phyloP scores from a whole-genome alignment of 805 yeast species.

The Dipodascus geniculatus region DNA sequence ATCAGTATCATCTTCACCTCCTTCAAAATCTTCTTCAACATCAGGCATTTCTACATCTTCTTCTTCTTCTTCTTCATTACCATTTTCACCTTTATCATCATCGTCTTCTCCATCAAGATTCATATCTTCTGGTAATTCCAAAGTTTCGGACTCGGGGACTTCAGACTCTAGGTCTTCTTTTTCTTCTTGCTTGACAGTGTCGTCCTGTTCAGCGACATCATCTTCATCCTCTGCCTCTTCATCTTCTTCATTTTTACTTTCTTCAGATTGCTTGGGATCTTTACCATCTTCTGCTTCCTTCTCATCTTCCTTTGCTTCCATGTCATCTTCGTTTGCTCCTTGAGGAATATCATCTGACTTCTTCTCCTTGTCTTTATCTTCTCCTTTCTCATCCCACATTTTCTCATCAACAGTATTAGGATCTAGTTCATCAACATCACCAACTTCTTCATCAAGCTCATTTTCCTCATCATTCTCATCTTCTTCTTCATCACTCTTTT shows the following conservation, averaged over 20 bases:
- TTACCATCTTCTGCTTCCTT: constrained; percentile 16
- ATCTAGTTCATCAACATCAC: constrained; percentile 79
- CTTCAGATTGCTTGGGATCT: constrained; percentile 25
- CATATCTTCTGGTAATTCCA: constrained; percentile 88
- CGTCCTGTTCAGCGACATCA: constrained; percentile 40
- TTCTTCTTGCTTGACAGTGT: constrained; percentile 50
- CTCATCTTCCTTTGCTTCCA: constrained; percentile 23
- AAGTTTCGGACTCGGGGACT: constrained; percentile 73
- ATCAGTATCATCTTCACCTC: constrained; percentile 25
- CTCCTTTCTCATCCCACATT: constrained; percentile 94
- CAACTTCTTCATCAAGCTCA: constrained; percentile 80
- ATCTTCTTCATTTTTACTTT: constrained; percentile 27
- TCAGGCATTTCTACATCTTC: constrained; percentile 22
- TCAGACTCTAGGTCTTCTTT: constrained; percentile 57
- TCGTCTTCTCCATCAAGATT: constrained; percentile 70
- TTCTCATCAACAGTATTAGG: constrained; percentile 93
- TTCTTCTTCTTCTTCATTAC: constrained; percentile 24
- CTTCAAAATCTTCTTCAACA: constrained; percentile 22
- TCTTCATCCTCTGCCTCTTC: constrained; percentile 29
- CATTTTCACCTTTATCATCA: constrained; percentile 35
- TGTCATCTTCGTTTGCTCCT: constrained; percentile 32
- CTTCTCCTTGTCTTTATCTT: constrained; percentile 58
- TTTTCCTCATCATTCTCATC: constrained; percentile 48
- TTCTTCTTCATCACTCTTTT: constrained; percentile 35
- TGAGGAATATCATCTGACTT: constrained; percentile 57